These are phyloP conservation scores for Coriolopsis trogii DNA, from an alignment of 1,284 basidiomycete genomes.

Conservation along the genomic window DNA sequence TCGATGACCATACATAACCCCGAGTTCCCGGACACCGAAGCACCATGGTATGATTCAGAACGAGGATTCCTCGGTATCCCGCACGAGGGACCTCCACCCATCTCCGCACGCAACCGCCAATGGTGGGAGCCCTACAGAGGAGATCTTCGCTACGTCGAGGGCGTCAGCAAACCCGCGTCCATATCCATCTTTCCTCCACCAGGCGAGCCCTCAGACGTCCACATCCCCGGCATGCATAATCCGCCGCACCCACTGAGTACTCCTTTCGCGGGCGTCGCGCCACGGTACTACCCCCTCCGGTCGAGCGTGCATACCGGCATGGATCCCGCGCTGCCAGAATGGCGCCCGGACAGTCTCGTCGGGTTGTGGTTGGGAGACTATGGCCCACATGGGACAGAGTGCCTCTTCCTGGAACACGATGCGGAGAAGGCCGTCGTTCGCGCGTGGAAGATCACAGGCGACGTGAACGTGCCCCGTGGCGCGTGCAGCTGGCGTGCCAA, in stretches of 20 bases:
- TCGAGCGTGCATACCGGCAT: constrained; percentile 3
- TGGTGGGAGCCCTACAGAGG: neutral
- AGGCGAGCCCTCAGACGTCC: constrained; percentile 4
- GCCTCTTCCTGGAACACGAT: constrained; percentile 27
- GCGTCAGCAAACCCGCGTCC: constrained; percentile 8
- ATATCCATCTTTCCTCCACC: constrained; percentile 15
- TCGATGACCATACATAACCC: neutral
- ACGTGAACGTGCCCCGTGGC: constrained; percentile 32
- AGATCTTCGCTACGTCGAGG: constrained; percentile 7
- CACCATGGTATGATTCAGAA: constrained; percentile 20
- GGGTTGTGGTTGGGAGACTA: constrained; percentile 34
- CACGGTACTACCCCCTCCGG: constrained; percentile 32
- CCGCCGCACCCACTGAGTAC: constrained; percentile 8
- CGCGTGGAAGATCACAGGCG: constrained; percentile 34
- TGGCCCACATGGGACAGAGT: constrained; percentile 30
- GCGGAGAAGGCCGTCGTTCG: constrained; percentile 14
- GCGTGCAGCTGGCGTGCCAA: constrained; percentile 26
- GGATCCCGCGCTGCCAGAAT: constrained; percentile 17
- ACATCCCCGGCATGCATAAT: constrained; percentile 10
- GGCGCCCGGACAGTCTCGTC: constrained; percentile 25
- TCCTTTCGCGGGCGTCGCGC: constrained; percentile 1
- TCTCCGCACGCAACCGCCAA: neutral
- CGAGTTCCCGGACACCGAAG: constrained; percentile 16
- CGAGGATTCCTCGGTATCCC: constrained; percentile 18
- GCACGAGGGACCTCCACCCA: constrained; percentile 12